Evolutionary conservation across 2,329 filamentous ascomycete species (phyloP), one percentile per base, ranked within the genome.

Genomic region (Hymenoscyphus salicellus): DNA sequence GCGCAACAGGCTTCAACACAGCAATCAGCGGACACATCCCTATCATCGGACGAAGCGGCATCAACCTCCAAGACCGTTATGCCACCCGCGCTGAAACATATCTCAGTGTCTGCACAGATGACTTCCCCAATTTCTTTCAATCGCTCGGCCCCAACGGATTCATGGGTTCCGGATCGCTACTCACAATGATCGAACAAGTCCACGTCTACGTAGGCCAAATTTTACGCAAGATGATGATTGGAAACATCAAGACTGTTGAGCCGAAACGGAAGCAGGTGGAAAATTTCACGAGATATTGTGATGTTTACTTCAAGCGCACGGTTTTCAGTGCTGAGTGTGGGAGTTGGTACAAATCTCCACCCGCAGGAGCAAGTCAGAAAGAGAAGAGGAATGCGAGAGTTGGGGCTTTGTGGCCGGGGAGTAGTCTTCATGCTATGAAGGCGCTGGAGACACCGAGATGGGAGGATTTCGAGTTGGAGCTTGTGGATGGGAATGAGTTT

Each of bases 281-380:
- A 26, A 82, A 85, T 70, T 86, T 80, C 76, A 79, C 78, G 65
- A 80, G 77, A 72, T 83, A 82, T 73, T 78, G 80, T 46, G 72
- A 76, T 1, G 72, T 77, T 1, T 84, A 84, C 68, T 84, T 86
- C 80, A 82, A 82, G 55, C 80, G 81, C 23, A 84, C 82, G 0
- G 79, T 81, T 2, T 86, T 83, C 80, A 75, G 79, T 11, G 76
- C 78, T 11, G 73, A 75, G 16, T 82, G 72, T 46, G 68, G 67
- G 8, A 68, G 65, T 20, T 75, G 72, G 72, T 73, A 73, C 43
- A 32, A 32, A 32, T 32, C 30, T 7, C 30, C 30, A 32, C 30
- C 30, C 7, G 30, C 30, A 63, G 63, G 20, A 66, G 43, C 43
- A 66, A 78, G 10, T 77, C 77, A 23, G 79, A 32, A 32, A 7